Evolutionary conservation across 768 basidiomycete species (phyloP).

Genomic region (Xanthoconium purpureum): DNA sequence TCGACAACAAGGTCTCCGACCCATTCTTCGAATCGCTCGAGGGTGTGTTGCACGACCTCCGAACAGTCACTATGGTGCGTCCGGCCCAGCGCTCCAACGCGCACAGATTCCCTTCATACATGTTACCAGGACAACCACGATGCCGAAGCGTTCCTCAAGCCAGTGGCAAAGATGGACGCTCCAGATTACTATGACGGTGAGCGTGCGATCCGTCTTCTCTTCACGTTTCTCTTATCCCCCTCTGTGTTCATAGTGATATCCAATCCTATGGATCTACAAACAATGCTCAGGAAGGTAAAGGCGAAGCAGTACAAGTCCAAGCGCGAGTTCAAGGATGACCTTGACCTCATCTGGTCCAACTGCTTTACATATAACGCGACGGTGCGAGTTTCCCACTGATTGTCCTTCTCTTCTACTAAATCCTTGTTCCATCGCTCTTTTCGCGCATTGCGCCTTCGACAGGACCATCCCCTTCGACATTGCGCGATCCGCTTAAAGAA

Average conservation of each 20-base stretch:
- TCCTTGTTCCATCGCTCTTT: background rate
- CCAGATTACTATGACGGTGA: conserved; percentile 92
- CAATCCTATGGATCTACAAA: conserved; percentile 93
- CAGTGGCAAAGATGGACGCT: conserved; percentile 84
- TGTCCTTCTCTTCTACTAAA: background rate
- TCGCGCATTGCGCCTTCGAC: background rate
- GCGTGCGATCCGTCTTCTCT: conserved; percentile 25
- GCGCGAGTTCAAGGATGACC: conserved; percentile 87
- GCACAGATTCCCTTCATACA: conserved; percentile 30
- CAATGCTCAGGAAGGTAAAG: conserved; percentile 93
- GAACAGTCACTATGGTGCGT: conserved; percentile 67
- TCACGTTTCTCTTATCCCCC: background rate
- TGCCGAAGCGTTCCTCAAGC: conserved; percentile 90
- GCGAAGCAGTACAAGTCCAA: conserved; percentile 90
- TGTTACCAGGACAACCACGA: conserved; percentile 73
- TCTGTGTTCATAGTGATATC: conserved; percentile 65
- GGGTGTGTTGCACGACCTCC: conserved; percentile 80
- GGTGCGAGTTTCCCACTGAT: conserved; percentile 56
- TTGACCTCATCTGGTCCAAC: conserved; percentile 96
- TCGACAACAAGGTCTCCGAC: conserved; percentile 74
- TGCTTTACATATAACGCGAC: conserved; percentile 90
- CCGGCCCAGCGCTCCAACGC: conserved; percentile 4
- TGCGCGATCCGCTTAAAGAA: conserved; percentile 77
- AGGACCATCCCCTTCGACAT: conserved; percentile 87
- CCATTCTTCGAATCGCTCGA: conserved; percentile 95